phyloP scores from a whole-genome alignment of 768 basidiomycete species.

The Suillus tomentosus region DNA sequence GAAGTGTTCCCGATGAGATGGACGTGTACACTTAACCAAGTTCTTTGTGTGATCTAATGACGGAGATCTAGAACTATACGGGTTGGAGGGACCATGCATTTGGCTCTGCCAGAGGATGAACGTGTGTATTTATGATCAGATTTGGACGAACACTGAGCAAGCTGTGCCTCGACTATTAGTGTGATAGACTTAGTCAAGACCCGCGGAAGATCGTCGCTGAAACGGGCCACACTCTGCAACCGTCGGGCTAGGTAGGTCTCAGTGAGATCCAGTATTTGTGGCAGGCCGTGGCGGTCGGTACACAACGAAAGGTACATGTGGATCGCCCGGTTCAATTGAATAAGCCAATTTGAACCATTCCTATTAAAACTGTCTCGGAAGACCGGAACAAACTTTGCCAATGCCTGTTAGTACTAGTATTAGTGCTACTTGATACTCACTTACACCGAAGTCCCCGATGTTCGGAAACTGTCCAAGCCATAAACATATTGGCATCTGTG shows the following conservation, averaged over 20 bases:
- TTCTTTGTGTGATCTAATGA: not conserved
- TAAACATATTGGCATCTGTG: not conserved
- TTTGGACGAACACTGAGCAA: not conserved
- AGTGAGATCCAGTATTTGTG: not conserved
- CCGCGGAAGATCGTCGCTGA: not conserved
- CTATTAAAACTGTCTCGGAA: not conserved
- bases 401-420: not conserved
- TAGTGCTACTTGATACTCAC: not conserved
- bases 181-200: not conserved
- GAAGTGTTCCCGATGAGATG: not conserved
- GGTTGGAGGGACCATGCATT: not conserved
- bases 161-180: not conserved
- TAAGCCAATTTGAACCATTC: not conserved
- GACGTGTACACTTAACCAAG: not conserved
- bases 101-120: not conserved
- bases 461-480: not conserved
- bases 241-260: not conserved
- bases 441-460: not conserved
- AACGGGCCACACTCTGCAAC: not conserved
- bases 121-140: not conserved
- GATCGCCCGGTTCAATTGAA: not conserved
- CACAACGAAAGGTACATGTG: not conserved
- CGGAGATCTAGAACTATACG: not conserved
- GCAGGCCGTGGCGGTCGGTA: not conserved
- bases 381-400: not conserved